These are phyloP conservation scores for Epichloe sibirici DNA, from an alignment of 2,329 filamentous ascomycete species.

Conservation along the genomic window DNA sequence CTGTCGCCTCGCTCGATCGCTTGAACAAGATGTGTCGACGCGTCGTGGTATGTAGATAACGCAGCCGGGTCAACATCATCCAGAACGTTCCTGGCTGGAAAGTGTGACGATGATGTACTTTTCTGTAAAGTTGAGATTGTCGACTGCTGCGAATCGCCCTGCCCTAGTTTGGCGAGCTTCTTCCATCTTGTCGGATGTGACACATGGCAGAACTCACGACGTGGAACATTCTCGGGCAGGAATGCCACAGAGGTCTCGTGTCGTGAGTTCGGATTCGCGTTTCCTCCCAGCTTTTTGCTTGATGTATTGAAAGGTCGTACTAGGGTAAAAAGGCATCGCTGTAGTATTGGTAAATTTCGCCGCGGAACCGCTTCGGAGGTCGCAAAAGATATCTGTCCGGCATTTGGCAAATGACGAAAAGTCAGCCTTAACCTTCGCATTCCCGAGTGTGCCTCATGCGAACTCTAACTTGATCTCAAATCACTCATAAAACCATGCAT, in stretches of 20 bases:
- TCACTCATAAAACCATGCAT: background rate
- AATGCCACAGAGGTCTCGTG: background rate
- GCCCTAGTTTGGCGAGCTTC: slow-evolving; percentile 11
- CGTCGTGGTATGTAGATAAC: slow-evolving; percentile 7
- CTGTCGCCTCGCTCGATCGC: slow-evolving; percentile 11
- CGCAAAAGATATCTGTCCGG: background rate
- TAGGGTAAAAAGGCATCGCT: slow-evolving; percentile 9
- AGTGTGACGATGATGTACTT: background rate
- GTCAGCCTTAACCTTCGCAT: slow-evolving; percentile 18
- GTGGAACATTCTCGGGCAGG: background rate
- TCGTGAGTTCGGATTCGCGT: background rate
- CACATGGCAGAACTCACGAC: background rate
- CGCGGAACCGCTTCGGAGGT: background rate
- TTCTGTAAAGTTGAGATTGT: background rate
- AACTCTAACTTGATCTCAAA: slow-evolving; percentile 6
- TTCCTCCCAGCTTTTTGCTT: background rate
- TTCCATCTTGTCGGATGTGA: slow-evolving; percentile 9
- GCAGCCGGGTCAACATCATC: slow-evolving; percentile 2
- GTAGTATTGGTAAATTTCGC: background rate
- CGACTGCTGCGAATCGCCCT: background rate
- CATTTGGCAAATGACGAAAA: slow-evolving; percentile 8
- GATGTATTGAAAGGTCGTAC: slow-evolving; percentile 6
- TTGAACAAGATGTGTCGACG: slow-evolving; percentile 12
- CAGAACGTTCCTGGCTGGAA: background rate
- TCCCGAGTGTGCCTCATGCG: slow-evolving; percentile 12